Conservation (phyloP, 306 rosid genomes). For the Lathyrus oleraceus region DNA sequence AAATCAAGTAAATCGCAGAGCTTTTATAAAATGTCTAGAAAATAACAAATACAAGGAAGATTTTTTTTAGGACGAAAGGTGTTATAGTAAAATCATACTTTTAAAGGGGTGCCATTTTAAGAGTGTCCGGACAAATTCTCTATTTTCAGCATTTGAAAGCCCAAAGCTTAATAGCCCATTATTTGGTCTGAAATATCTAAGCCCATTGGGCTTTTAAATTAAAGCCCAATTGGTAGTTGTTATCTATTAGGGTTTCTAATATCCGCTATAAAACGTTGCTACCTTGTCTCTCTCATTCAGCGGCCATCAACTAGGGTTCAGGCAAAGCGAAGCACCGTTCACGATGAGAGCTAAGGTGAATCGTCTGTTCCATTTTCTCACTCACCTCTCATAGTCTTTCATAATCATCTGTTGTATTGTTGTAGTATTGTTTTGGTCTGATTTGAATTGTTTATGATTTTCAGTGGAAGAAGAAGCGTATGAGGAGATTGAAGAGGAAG, state of each 20-base stretch:
- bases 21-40: too few relatives aligned
- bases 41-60: too few relatives aligned
- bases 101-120: too few relatives aligned
- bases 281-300: not conserved
- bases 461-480: constrained; percentile 97
- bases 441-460: not conserved
- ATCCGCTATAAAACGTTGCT: constrained; percentile 23
- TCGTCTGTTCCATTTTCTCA: too few relatives aligned
- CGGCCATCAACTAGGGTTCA: constrained; percentile 18
- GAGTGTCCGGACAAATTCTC: too few relatives aligned
- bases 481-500: constrained; percentile 87
- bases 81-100: too few relatives aligned
- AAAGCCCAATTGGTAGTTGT: constrained; percentile 15
- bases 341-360: constrained; percentile 75
- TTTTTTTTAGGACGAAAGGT: too few relatives aligned
- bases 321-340: not conserved
- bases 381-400: not conserved
- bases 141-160: too few relatives aligned
- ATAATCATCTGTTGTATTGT: not conserved
- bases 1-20: too few relatives aligned
- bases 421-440: not conserved
- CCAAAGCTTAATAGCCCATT: too few relatives aligned
- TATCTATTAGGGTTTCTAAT: constrained; percentile 35
- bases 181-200: too few relatives aligned
- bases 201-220: not conserved